A percentile compares a stretch with the other conserved stretches of the same genome.
These are phyloP conservation scores for Clonostachys sp. DNA, from an alignment of 2,329 filamentous ascomycete genomes.

Conservation along the genomic window DNA sequence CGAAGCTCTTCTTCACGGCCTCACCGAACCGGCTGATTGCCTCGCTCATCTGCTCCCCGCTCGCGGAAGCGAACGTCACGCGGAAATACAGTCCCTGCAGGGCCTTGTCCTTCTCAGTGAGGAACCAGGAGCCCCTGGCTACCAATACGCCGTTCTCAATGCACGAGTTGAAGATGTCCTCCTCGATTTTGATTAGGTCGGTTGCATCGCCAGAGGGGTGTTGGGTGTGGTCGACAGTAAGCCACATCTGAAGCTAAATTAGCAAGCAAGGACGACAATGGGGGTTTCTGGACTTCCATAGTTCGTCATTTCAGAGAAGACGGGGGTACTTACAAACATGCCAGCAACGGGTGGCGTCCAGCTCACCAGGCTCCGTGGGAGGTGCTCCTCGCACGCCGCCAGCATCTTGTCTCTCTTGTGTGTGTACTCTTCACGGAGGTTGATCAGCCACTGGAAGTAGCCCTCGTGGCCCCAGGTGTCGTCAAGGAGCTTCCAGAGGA, in stretches of 20 bases:
- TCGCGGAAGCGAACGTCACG: slow-evolving; percentile 82
- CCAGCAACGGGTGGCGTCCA: slow-evolving; percentile 81
- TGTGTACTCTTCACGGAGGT: slow-evolving; percentile 78
- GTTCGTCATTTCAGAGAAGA: neutral
- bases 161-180: slow-evolving; percentile 76
- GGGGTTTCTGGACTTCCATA: neutral
- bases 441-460: slow-evolving; percentile 85
- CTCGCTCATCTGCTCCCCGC: slow-evolving; percentile 62
- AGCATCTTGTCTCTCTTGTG: slow-evolving; percentile 72
- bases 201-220: slow-evolving; percentile 57
- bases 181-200: slow-evolving; percentile 66
- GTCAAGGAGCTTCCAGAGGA: slow-evolving; percentile 85
- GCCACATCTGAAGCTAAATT: slow-evolving; percentile 55
- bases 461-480: slow-evolving; percentile 91
- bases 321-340: slow-evolving; percentile 75
- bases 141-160: slow-evolving; percentile 76
- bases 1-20: slow-evolving; percentile 60
- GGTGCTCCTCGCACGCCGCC: slow-evolving; percentile 70
- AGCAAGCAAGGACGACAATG: neutral
- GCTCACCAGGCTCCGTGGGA: slow-evolving; percentile 69
- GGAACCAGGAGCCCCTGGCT: slow-evolving; percentile 88
- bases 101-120: slow-evolving; percentile 61
- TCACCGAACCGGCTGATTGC: slow-evolving; percentile 73
- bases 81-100: slow-evolving; percentile 76
- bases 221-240: slow-evolving; percentile 60